phyloP scores from a whole-genome alignment of 768 basidiomycete genomes.

The Cytidiella melzeri region DNA sequence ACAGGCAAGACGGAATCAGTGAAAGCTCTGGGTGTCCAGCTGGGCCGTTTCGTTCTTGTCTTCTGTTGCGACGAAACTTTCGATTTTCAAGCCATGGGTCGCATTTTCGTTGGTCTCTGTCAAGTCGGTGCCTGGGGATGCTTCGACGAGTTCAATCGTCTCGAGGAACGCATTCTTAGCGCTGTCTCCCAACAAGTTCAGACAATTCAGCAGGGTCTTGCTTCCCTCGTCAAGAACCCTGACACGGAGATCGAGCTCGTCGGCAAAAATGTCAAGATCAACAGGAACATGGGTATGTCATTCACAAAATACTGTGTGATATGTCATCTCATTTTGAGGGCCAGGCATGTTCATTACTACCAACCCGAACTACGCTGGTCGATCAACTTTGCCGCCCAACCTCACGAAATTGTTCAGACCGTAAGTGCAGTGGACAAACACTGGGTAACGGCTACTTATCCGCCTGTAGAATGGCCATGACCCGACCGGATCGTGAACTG shows the following conservation, averaged over 20 bases:
- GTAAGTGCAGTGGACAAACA: conserved; percentile 39
- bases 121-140: conserved; percentile 99
- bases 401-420: conserved; percentile 90
- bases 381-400: conserved; percentile 84
- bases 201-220: conserved; percentile 94
- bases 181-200: conserved; percentile 99
- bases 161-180: conserved; percentile 95
- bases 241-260: conserved; percentile 92
- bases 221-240: conserved; percentile 75
- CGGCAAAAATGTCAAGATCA: conserved; percentile 89
- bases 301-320: conserved; percentile 8
- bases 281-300: conserved; percentile 78
- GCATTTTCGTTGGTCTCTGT: conserved; percentile 97
- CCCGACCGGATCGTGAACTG: conserved; percentile 93
- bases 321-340: background rate
- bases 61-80: conserved; percentile 99
- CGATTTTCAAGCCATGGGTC: conserved; percentile 99
- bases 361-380: conserved; percentile 98
- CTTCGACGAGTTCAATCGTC: conserved; percentile 96
- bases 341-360: conserved; percentile 97
- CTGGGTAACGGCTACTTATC: background rate
- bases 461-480: conserved; percentile 88
- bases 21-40: conserved; percentile 94
- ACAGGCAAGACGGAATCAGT: conserved; percentile 98
- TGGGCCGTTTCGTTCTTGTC: conserved; percentile 98